A percentile compares a stretch with the other conserved stretches of the same genome.
phyloP scores from a whole-genome alignment of 768 basidiomycete species.

The Suillus subalutaceus region DNA sequence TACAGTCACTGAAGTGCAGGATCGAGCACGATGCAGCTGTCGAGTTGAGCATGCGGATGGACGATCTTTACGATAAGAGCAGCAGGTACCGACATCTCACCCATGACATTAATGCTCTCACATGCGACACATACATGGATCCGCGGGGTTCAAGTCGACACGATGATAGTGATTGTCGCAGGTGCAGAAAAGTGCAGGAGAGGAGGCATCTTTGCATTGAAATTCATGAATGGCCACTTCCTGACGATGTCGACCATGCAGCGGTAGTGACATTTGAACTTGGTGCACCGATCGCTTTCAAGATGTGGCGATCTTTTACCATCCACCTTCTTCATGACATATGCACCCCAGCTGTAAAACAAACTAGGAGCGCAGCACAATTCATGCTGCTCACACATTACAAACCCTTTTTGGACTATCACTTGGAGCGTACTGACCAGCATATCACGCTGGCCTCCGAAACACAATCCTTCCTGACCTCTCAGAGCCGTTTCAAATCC shows the following conservation, averaged over 20 bases:
- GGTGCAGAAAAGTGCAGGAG: slow-evolving; percentile 27
- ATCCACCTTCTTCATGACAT: slow-evolving; percentile 41
- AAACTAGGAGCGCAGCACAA: background rate
- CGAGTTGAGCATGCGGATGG: slow-evolving; percentile 24
- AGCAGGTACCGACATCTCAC: slow-evolving; percentile 15
- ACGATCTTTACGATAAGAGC: slow-evolving; percentile 30
- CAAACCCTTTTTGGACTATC: background rate
- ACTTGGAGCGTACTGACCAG: slow-evolving; percentile 11
- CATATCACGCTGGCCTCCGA: slow-evolving; percentile 41
- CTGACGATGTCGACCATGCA: slow-evolving; percentile 22
- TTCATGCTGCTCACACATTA: slow-evolving; percentile 12
- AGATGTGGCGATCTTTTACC: slow-evolving; percentile 43
- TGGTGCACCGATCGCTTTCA: slow-evolving; percentile 36
- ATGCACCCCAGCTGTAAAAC: slow-evolving; percentile 18
- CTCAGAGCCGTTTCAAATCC: background rate
- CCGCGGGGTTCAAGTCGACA: background rate
- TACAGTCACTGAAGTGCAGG: slow-evolving; percentile 23
- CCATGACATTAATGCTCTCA: background rate
- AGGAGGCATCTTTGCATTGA: slow-evolving; percentile 28
- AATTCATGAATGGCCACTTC: slow-evolving; percentile 50
- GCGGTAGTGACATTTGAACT: slow-evolving; percentile 45
- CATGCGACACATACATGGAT: background rate
- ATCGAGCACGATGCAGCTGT: slow-evolving; percentile 33
- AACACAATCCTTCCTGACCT: too few species aligned
- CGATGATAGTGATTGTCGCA: slow-evolving; percentile 19